Base-by-base conservation (phyloP, 2,329 filamentous ascomycete genomes). In the Cytospora schulzeri region DNA sequence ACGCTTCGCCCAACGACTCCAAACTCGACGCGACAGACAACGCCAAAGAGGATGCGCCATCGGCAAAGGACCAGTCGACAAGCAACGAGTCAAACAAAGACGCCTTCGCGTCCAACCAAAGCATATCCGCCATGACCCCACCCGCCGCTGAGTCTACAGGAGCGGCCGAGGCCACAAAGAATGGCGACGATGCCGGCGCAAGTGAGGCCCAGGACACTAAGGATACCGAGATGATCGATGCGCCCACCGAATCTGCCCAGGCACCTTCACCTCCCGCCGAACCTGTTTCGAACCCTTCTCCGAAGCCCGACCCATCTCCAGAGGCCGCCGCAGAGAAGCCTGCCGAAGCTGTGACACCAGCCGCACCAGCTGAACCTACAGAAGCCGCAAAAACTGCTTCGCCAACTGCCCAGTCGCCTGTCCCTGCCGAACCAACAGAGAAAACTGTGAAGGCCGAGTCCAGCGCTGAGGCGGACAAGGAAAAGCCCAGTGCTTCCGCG, bases 221-320 rank as follows among this genome's bases (percentile, higher is more conserved):
- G 22, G 73, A 74, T 61, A 69, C 70, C 22, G 70, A 74, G 9
- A 77, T 76, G 75, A 63, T 62, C 12, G 74, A 77, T 63, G 71
- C 70, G 45, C 69, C 70, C 35, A 58, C 62, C 41, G 60, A 63
- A 29, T 70, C 70, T 41, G 64, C 64, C 22, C 55, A 65, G 48
- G 60, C 62, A 28, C 59, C 67, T 28, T 66, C 65, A 4, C 61
- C 60, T 4, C 60, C 60, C 41, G 66, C 65, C 19, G 60, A 65
- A 51, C 55, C 65, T 19, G 58, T 53, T 17, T 17, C 55, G 6
- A 64, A 51, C 22, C 50, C 63, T 17, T 31, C 58, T 2, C 35
- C 33, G 1, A 62, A 58, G 19, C 12, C 57, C 24, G 62, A 48
- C n/a, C n/a, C 45, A 14, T 24, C 45, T 48, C 45, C n/a, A 48